Percentiles rank a stretch among this genome's conserved stretches.
Evolutionary conservation across 257 asterid species (phyloP).

Genomic region (Nicotiana sylvestris): DNA sequence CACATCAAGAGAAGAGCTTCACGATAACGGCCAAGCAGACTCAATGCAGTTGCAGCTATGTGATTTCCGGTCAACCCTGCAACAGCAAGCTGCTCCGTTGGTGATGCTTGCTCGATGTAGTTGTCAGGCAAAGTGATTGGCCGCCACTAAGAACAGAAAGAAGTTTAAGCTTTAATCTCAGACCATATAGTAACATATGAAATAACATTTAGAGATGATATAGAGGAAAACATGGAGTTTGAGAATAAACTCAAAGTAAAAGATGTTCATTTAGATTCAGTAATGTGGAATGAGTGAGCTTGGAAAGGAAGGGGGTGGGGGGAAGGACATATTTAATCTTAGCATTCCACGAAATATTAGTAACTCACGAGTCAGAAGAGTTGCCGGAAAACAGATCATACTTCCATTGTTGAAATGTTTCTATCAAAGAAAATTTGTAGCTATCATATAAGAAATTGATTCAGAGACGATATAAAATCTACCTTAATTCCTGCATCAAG

Average conservation of each 20-base stretch:
- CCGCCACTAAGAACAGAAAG: constrained; percentile 63
- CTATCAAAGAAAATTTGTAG: not conserved
- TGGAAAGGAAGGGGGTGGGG: not conserved
- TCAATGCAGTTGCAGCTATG: constrained; percentile 86
- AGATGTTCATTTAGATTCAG: not conserved
- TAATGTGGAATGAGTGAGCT: not conserved
- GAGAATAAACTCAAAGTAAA: not conserved
- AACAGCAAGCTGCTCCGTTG: constrained; percentile 55
- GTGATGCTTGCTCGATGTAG: constrained; percentile 66
- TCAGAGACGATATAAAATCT: constrained; percentile 1
- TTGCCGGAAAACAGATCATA: not conserved
- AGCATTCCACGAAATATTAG: not conserved
- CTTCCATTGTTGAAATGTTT: not conserved
- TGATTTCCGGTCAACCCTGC: constrained; percentile 77
- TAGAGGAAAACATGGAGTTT: not conserved
- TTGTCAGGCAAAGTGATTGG: constrained; percentile 78
- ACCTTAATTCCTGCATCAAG: constrained; percentile 84
- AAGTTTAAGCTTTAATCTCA: not conserved
- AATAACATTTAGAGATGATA: not conserved
- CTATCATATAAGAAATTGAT: not conserved
- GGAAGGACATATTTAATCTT: not conserved
- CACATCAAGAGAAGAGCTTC: constrained; percentile 82
- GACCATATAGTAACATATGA: not conserved
- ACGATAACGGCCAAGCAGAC: constrained; percentile 76
- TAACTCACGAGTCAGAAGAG: not conserved